Evolutionary conservation across 495 filamentous ascomycete species (phyloP).

Genomic region (Astrothelium macrocarpum): DNA sequence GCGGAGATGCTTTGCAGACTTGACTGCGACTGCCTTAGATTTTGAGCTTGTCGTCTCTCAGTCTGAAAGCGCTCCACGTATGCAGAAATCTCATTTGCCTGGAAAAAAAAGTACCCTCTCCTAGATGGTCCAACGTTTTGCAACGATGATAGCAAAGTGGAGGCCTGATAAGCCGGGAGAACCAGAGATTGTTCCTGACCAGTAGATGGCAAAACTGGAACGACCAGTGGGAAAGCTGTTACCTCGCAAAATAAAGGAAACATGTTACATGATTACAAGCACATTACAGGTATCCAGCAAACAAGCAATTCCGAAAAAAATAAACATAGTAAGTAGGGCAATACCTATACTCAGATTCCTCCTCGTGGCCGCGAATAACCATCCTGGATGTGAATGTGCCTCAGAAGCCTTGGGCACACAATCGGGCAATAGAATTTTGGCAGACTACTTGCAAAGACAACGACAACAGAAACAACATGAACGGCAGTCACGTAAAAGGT

Average conservation of each 20-base stretch:
- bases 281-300: neutral
- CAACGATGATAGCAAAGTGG: no score
- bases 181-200: no score
- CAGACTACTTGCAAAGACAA: neutral
- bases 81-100: neutral
- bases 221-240: neutral
- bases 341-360: slow-evolving; percentile 2
- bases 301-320: neutral
- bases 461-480: neutral
- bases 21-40: neutral
- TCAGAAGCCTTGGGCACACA: neutral
- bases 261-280: neutral
- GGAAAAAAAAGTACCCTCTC: neutral
- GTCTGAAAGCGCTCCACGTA: neutral
- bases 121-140: no score
- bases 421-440: neutral
- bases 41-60: neutral
- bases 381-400: slow-evolving; percentile 2
- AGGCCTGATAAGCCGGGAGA: no score
- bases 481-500: neutral
- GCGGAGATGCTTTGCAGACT: neutral
- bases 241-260: neutral
- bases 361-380: slow-evolving; percentile 1
- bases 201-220: no score
- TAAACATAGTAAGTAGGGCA: slow-evolving; percentile 1